A percentile compares a stretch with the other conserved stretches of the same genome.
These are phyloP conservation scores for Penicillium steckii DNA, from an alignment of 495 filamentous ascomycete genomes.

Conservation along the genomic window DNA sequence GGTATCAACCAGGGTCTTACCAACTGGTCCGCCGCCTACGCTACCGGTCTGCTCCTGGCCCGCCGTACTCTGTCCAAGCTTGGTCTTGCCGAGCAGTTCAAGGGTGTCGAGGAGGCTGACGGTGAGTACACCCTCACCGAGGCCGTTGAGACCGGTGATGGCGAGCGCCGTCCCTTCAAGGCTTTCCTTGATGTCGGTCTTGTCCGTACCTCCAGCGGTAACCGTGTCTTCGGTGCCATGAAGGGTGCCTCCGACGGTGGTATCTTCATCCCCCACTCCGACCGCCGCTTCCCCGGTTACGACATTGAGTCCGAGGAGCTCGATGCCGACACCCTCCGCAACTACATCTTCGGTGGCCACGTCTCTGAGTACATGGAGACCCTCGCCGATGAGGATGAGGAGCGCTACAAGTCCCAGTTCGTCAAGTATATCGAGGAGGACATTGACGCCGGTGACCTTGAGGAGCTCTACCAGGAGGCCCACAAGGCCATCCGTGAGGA, in stretches of 20 bases:
- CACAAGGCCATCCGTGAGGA: conserved; percentile 98
- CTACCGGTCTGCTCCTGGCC: conserved; percentile 93
- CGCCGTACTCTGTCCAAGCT: conserved; percentile 97
- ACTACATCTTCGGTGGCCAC: conserved; percentile 99
- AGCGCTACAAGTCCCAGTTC: conserved; percentile 99
- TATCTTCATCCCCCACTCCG: conserved; percentile 94
- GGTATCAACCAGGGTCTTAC: conserved; percentile 97
- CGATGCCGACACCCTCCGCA: conserved; percentile 92
- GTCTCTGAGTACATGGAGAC: conserved; percentile 99
- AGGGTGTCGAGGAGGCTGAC: conserved; percentile 89
- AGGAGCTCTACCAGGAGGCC: conserved; percentile 94
- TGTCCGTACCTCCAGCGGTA: conserved; percentile 92
- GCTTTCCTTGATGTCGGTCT: conserved; percentile 97
- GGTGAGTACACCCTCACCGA: conserved; percentile 94
- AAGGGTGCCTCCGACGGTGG: conserved; percentile 99
- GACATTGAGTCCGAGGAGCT: conserved; percentile 97
- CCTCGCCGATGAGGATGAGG: conserved; percentile 98
- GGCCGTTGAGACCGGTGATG: conserved; percentile 80
- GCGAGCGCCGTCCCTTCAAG: conserved; percentile 95
- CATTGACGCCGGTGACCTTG: conserved; percentile 91
- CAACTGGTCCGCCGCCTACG: conserved; percentile 99
- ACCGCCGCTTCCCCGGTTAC: conserved; percentile 98
- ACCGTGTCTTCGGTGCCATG: conserved; percentile 98
- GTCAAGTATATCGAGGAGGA: conserved; percentile 94
- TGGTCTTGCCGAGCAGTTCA: conserved; percentile 84